phyloP scores from a whole-genome alignment of 768 basidiomycete species.

The Suillus cothurnatus region DNA sequence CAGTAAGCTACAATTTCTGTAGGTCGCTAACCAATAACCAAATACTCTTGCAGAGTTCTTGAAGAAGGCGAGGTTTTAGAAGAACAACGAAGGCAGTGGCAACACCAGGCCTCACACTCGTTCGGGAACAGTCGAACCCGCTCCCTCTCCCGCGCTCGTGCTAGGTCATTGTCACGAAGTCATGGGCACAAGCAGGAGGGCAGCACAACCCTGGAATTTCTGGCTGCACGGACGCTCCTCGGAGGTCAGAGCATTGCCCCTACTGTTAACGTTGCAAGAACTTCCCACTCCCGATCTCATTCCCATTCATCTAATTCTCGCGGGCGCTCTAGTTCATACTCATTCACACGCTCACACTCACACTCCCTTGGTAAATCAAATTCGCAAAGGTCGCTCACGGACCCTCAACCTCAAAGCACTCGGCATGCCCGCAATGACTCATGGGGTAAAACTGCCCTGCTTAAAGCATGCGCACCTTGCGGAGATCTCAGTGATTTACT shows the following conservation, averaged over 20 bases:
- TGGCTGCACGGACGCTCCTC: slow-evolving; percentile 66
- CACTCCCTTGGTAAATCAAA: slow-evolving; percentile 39
- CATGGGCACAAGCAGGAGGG: slow-evolving; percentile 24
- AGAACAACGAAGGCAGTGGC: slow-evolving; percentile 69
- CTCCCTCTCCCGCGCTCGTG: slow-evolving; percentile 45
- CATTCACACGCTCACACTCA: slow-evolving; percentile 37
- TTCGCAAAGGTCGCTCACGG: slow-evolving; percentile 34
- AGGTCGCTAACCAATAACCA: background rate
- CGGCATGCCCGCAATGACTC: slow-evolving; percentile 41
- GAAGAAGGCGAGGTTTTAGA: slow-evolving; percentile 63
- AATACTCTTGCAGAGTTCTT: slow-evolving; percentile 52
- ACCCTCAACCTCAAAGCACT: slow-evolving; percentile 15
- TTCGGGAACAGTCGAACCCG: slow-evolving; percentile 69
- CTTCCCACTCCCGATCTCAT: slow-evolving; percentile 30
- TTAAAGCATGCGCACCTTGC: slow-evolving; percentile 36
- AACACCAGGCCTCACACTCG: slow-evolving; percentile 59
- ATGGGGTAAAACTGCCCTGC: slow-evolving; percentile 39
- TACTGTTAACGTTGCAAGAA: slow-evolving; percentile 26
- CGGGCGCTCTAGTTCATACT: slow-evolving; percentile 25
- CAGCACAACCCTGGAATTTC: slow-evolving; percentile 48
- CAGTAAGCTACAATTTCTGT: slow-evolving; percentile 35
- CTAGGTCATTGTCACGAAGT: slow-evolving; percentile 30
- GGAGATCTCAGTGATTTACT: slow-evolving; percentile 27
- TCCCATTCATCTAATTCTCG: slow-evolving; percentile 22
- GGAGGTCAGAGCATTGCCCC: slow-evolving; percentile 65